Evolutionary conservation across 768 basidiomycete species (phyloP), one percentile per base, ranked within the genome.

Genomic region (Boletus subparvulus): DNA sequence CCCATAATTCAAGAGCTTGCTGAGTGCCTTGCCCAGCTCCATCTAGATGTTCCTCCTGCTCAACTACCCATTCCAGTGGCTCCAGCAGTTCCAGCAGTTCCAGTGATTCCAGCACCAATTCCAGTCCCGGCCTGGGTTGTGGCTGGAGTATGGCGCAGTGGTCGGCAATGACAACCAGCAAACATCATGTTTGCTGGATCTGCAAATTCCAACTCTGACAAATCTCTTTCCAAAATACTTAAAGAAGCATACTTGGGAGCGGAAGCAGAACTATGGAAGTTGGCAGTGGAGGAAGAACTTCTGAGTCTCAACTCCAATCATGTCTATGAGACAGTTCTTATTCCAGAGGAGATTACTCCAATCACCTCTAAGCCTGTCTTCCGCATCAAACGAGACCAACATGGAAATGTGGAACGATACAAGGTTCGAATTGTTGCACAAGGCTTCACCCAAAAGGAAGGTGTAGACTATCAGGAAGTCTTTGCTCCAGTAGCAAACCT

Each of bases 401-500:
- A 40, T 3, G 26, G 49, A 19, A 45, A 45, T 1, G 2, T 17
- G 1, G 35, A 48, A 17, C 0, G 14, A 3, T 57, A 52, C 24
- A 57, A 57, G 6, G 33, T 48, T 3, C 8, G 3, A 14, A 57
- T 57, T 10, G 39, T 56, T 4, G 19, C 37, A 3, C 8, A 19
- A 3, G 50, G 50, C 2, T 57, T 57, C 8, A 57, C 46, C 4
- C 46, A 57, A 14, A 51, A 36, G 1, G 33, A 57, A 24, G 56
- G 46, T 3, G n/a, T 57, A 1, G 45, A 53, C 5, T 58, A 58
- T 5, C 50, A 56, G 19, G 40, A 56, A 17, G 50, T 51, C 2
- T 52, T 57, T 19, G n/a, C 50, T 32, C 56, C 39, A 2, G 51
- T 57, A 1, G 45, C 47, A 24, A 58, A 58, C n/a, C 56, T 57